Evolutionary conservation across 1,139 yeast species (phyloP).

Genomic region (Nematodospora anomalae): DNA sequence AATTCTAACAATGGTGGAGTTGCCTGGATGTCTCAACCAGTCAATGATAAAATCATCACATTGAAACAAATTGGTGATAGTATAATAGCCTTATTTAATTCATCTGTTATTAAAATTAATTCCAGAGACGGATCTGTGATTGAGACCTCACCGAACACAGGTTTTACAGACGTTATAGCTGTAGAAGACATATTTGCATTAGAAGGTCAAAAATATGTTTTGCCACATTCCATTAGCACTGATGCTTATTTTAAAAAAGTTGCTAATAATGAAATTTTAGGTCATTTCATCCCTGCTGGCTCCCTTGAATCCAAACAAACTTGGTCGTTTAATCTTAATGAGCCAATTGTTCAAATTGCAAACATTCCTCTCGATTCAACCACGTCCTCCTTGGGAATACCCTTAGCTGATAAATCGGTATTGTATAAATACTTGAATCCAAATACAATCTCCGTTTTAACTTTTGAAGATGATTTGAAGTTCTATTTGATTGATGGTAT

Average conservation of each 20-base stretch:
- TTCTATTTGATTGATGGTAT: conserved; percentile 64
- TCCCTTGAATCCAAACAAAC: conserved; percentile 16
- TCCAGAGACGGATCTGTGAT: conserved; percentile 27
- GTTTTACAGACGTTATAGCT: conserved; percentile 8
- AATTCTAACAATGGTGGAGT: conserved; percentile 30
- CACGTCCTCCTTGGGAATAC: conserved; percentile 68
- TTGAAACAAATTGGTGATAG: conserved; percentile 17
- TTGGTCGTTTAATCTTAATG: conserved; percentile 31
- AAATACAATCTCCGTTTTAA: conserved; percentile 58
- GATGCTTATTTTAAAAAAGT: conserved; percentile 19
- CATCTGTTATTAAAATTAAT: conserved; percentile 20
- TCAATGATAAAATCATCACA: conserved; percentile 19
- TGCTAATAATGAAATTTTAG: conserved; percentile 18
- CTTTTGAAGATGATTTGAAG: conserved; percentile 38
- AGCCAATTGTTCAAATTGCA: conserved; percentile 21
- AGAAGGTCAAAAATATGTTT: conserved; percentile 8
- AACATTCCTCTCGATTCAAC: conserved; percentile 39
- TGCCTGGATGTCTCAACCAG: conserved; percentile 26
- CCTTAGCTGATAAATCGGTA: conserved; percentile 70
- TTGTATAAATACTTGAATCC: conserved; percentile 84
- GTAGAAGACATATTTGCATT: conserved; percentile 11
- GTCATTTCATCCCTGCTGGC: conserved; percentile 22
- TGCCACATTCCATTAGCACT: background rate
- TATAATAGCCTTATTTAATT: conserved; percentile 24
- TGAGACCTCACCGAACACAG: conserved; percentile 5